A percentile compares a stretch with the other conserved stretches of the same genome.
These are phyloP conservation scores for Podospora sp. DNA, from an alignment of 495 filamentous ascomycete genomes.

Conservation along the genomic window DNA sequence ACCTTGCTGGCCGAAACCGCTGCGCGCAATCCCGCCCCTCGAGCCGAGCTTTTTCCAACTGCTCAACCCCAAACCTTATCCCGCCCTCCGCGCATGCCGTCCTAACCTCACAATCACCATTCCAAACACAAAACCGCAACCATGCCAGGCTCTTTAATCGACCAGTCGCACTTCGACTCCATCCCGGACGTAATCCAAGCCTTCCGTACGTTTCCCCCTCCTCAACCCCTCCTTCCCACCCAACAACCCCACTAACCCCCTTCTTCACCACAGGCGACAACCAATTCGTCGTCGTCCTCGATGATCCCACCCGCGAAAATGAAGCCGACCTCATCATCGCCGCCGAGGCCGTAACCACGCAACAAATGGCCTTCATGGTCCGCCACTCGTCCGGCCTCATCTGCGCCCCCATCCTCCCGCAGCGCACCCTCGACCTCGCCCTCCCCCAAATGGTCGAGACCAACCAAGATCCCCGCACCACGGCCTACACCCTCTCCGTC, in stretches of 20 bases:
- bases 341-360: slow-evolving; percentile 78
- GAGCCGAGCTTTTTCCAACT: slow-evolving; percentile 1
- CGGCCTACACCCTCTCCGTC: slow-evolving; percentile 88
- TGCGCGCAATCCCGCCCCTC: not conserved
- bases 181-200: slow-evolving; percentile 84
- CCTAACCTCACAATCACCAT: not conserved
- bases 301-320: slow-evolving; percentile 88
- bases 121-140: slow-evolving; percentile 16
- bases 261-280: slow-evolving; percentile 62
- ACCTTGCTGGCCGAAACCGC: slow-evolving; percentile 11
- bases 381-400: slow-evolving; percentile 87
- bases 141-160: slow-evolving; percentile 49
- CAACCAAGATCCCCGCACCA: slow-evolving; percentile 83
- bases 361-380: slow-evolving; percentile 94
- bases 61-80: not conserved
- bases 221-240: slow-evolving; percentile 18
- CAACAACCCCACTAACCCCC: slow-evolving; percentile 12
- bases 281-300: slow-evolving; percentile 94
- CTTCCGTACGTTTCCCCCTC: slow-evolving; percentile 64
- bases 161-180: slow-evolving; percentile 67
- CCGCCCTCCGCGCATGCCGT: not conserved
- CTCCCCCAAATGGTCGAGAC: slow-evolving; percentile 87
- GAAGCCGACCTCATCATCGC: slow-evolving; percentile 98
- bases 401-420: slow-evolving; percentile 78
- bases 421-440: slow-evolving; percentile 64